Percentiles rank a stretch among this genome's conserved stretches.
Evolutionary conservation across 2,329 filamentous ascomycete species (phyloP).

Genomic region (Trichoderma simmonsii): DNA sequence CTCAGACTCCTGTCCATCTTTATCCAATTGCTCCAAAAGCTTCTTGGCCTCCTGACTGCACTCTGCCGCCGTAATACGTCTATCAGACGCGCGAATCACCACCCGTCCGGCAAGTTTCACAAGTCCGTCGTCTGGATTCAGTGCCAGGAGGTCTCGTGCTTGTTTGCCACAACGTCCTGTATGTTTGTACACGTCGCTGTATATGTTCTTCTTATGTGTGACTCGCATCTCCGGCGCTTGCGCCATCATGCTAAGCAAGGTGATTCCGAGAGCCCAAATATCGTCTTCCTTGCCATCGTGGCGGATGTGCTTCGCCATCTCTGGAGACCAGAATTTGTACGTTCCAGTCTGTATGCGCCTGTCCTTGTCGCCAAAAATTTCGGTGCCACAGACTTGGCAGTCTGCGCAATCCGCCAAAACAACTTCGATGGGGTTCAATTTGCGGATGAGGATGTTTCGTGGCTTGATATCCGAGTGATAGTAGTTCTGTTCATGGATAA

Average conservation of each 20-base stretch:
- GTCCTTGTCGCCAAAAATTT: neutral
- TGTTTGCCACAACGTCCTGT: conserved; percentile 27
- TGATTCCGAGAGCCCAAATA: conserved; percentile 35
- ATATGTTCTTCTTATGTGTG: conserved; percentile 4
- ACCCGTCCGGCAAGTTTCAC: conserved; percentile 25
- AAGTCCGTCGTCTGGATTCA: conserved; percentile 28
- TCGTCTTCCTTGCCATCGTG: conserved; percentile 30
- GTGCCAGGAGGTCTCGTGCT: conserved; percentile 20
- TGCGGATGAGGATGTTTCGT: conserved; percentile 31
- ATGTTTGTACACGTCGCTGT: conserved; percentile 21
- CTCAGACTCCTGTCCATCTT: neutral
- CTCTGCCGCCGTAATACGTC: conserved; percentile 24
- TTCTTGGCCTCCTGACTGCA: conserved; percentile 20
- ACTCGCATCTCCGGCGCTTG: conserved; percentile 27
- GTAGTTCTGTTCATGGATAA: conserved; percentile 25
- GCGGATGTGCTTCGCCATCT: conserved; percentile 23
- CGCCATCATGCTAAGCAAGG: conserved; percentile 30
- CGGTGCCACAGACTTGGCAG: conserved; percentile 21
- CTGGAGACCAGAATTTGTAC: conserved; percentile 30
- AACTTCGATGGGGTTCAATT: conserved; percentile 28
- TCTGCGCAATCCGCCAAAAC: conserved; percentile 34
- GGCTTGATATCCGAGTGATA: conserved; percentile 35
- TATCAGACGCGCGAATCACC: conserved; percentile 22
- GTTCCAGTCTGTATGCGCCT: conserved; percentile 26
- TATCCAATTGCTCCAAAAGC: conserved; percentile 12